A percentile compares a stretch with the other conserved stretches of the same genome.
phyloP scores from a whole-genome alignment of 768 basidiomycete species.

The Leccinum fibrillosum region DNA sequence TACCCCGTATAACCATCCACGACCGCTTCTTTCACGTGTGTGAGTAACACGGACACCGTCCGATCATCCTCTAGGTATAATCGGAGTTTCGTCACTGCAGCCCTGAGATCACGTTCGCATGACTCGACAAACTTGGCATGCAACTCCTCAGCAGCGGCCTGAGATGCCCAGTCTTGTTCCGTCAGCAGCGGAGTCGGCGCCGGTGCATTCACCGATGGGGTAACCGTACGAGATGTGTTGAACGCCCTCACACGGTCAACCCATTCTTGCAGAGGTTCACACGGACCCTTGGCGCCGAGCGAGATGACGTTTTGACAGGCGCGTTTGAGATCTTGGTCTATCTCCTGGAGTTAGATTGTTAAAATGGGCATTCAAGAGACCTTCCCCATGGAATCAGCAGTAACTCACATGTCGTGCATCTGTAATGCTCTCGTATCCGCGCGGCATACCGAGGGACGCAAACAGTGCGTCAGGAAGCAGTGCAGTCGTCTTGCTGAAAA shows the following conservation, averaged over 20 bases:
- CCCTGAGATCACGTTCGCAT: constrained; percentile 53
- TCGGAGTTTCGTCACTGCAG: constrained; percentile 55
- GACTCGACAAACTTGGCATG: constrained; percentile 54
- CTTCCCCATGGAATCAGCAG: background rate
- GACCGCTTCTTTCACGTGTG: constrained; percentile 72
- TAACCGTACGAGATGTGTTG: constrained; percentile 21
- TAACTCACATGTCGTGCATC: constrained; percentile 68
- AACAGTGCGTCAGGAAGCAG: constrained; percentile 68
- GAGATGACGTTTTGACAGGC: constrained; percentile 85
- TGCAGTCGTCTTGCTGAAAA: constrained; percentile 32
- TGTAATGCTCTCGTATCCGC: constrained; percentile 56
- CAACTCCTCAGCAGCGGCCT: constrained; percentile 44
- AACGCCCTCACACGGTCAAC: constrained; percentile 46
- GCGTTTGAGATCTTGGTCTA: constrained; percentile 80
- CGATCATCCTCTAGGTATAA: constrained; percentile 80
- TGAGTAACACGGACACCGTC: constrained; percentile 74
- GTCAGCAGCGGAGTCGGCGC: constrained; percentile 25
- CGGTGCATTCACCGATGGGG: constrained; percentile 17
- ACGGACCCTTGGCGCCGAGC: constrained; percentile 54
- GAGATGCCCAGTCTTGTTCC: constrained; percentile 49
- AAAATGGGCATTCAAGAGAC: background rate
- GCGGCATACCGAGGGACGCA: constrained; percentile 63
- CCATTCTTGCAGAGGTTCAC: constrained; percentile 62
- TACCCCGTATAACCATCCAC: constrained; percentile 74
- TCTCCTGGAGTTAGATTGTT: constrained; percentile 49